Conservation (phyloP, 495 filamentous ascomycete genomes). For the Daldinia vernicosa region DNA sequence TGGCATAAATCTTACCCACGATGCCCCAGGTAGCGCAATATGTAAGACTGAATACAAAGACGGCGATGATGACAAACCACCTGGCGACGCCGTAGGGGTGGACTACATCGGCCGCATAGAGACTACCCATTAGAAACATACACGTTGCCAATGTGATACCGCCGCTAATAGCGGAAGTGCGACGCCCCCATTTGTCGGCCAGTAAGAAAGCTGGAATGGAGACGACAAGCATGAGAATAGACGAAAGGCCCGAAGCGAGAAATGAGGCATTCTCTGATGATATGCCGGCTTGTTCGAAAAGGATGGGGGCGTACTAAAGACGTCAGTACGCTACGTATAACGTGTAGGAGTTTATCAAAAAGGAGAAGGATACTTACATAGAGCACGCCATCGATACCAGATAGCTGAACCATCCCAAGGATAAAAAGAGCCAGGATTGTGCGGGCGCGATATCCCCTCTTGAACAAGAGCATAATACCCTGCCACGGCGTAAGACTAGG, state of each 20-base stretch:
- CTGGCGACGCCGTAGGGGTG: conserved; percentile 57
- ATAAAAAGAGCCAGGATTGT: conserved; percentile 60
- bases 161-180: conserved; percentile 65
- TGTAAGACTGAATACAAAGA: conserved; percentile 53
- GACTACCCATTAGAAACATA: conserved; percentile 50
- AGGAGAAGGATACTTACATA: conserved; percentile 52
- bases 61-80: conserved; percentile 65
- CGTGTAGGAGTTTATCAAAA: too few relatives aligned
- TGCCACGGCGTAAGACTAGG: conserved; percentile 50
- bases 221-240: conserved; percentile 58
- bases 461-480: conserved; percentile 48
- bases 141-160: conserved; percentile 58
- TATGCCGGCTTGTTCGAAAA: conserved; percentile 62
- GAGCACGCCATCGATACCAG: conserved; percentile 61
- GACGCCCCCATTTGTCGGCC: conserved; percentile 71
- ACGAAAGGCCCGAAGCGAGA: conserved; percentile 62
- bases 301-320: conserved; percentile 59
- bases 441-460: conserved; percentile 50
- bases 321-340: conserved; percentile 5
- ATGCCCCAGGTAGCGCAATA: conserved; percentile 62
- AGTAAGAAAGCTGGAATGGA: conserved; percentile 62
- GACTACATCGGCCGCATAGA: conserved; percentile 61
- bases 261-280: conserved; percentile 55
- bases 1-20: conserved; percentile 63
- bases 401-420: conserved; percentile 60